Evolutionary conservation across 495 filamentous ascomycete genomes (phyloP), one percentile per base, ranked within the genome.

Genomic region (Neurospora pannonica): DNA sequence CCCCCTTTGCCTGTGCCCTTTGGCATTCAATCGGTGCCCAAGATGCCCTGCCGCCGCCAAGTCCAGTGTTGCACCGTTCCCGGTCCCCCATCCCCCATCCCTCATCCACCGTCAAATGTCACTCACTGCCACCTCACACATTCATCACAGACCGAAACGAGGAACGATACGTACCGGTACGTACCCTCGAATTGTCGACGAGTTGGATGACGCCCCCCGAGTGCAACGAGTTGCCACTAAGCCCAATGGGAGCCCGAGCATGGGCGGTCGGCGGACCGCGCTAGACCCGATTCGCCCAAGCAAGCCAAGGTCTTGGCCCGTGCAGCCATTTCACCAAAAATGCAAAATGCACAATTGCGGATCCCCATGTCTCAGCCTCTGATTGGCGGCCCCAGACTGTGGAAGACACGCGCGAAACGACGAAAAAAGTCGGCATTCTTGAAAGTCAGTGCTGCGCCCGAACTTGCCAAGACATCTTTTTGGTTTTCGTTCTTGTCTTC

Each of bases 221-320:
- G 24, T 28, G 28, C n/a, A 46, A 46, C 42, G 21, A 60, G 48
- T 60, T 28, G 48, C 48, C 24, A 60, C 48, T 31, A 60, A 24
- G 11, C 48, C 48, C 48, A 28, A 60, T 60, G 10, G 5, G 21
- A 60, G 11, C 48, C 48, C 48, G 48, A 60, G 48, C 48, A 60
- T 31, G 48, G 69, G 21, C 6, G 19, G 54, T 17, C 3, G 5
- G 9, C 72, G 38, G 28, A 40, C 42, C n/a, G 39, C 73, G 73
- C 73, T 74, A 74, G 70, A 60, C 70, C 70, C 15, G n/a, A 60
- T 67, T 38, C 70, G 70, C 31, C 67, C 42, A 7, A 46, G 42
- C 19, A 46, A 46, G 39, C 39, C 40, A 42, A 38, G 38, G 38
- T 40, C 39, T 13, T 62, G 48, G 48, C 24, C 24, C 48, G 48